Conservation (phyloP, 2,329 filamentous ascomycete genomes). For the Tolypocladium pustulatum region DNA sequence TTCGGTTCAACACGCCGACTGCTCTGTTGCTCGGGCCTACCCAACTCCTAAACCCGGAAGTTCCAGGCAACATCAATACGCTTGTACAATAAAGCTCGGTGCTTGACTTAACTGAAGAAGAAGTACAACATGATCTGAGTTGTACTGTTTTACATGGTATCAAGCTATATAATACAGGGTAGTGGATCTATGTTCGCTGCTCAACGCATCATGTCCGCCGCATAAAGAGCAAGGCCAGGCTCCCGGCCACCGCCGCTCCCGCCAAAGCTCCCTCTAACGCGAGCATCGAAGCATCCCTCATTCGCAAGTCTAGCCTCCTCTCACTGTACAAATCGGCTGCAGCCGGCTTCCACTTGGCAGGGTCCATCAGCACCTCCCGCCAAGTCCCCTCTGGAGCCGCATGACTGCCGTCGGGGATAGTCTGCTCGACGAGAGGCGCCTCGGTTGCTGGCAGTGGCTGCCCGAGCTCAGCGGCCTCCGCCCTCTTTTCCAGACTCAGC, state of each 20-base stretch:
- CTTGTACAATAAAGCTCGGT: too few species aligned
- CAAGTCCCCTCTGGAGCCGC: conserved; percentile 19
- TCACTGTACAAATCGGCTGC: conserved; percentile 56
- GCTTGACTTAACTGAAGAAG: background rate
- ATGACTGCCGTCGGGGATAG: background rate
- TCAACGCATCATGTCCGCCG: conserved; percentile 17
- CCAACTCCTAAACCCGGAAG: too few species aligned
- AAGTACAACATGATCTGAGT: background rate
- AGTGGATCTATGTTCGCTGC: background rate
- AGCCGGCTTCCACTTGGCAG: conserved; percentile 35
- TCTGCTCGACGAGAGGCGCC: conserved; percentile 2
- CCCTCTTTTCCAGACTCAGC: conserved; percentile 15
- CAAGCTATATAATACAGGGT: background rate
- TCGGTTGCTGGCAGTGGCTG: conserved; percentile 1
- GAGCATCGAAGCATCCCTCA: conserved; percentile 60
- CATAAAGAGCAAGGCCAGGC: conserved; percentile 38
- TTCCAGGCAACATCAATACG: background rate
- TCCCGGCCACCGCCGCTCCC: conserved; percentile 51
- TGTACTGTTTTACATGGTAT: background rate
- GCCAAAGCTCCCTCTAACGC: conserved; percentile 56
- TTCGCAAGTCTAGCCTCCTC: conserved; percentile 49
- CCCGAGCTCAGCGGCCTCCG: conserved; percentile 4
- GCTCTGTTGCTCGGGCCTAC: too few species aligned
- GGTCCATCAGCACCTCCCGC: conserved; percentile 31
- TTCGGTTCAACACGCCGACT: too few species aligned